These are phyloP conservation scores for Dictyophora rubrovolvata DNA, from an alignment of 768 basidiomycete genomes.

Conservation along the genomic window DNA sequence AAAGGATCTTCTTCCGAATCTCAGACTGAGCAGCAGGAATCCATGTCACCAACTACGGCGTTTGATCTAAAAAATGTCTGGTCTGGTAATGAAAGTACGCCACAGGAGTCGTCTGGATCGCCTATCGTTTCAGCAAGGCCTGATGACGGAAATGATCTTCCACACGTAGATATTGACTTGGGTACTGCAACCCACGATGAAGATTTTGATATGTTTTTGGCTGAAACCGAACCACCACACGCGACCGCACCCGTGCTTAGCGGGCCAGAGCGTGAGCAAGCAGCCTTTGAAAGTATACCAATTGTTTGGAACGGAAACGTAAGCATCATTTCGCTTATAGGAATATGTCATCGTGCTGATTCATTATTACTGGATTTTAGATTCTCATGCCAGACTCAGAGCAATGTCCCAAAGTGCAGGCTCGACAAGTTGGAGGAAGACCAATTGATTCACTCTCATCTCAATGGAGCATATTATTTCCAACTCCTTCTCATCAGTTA, in stretches of 20 bases:
- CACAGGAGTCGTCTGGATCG: constrained; percentile 3
- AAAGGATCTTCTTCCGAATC: background rate
- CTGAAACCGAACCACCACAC: constrained; percentile 38
- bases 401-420: constrained; percentile 44
- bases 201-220: constrained; percentile 82
- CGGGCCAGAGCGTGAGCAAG: constrained; percentile 33
- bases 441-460: constrained; percentile 42
- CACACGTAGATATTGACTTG: constrained; percentile 7
- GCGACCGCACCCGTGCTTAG: background rate
- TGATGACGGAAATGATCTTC: background rate
- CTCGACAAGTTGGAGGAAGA: constrained; percentile 75
- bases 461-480: constrained; percentile 73
- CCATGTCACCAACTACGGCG: constrained; percentile 34
- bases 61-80: constrained; percentile 71
- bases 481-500: constrained; percentile 53
- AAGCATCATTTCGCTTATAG: constrained; percentile 15
- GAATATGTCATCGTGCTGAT: background rate
- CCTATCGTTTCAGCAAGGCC: constrained; percentile 2
- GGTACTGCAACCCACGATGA: constrained; percentile 51
- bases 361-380: constrained; percentile 28
- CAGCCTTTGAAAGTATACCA: constrained; percentile 44
- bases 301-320: constrained; percentile 73
- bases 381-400: constrained; percentile 69
- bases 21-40: constrained; percentile 14
- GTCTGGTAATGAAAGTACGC: constrained; percentile 33